A percentile compares a stretch with the other conserved stretches of the same genome.
These are phyloP conservation scores for Lotmaria passim DNA, from an alignment of 208 protist species.

Conservation along the genomic window DNA sequence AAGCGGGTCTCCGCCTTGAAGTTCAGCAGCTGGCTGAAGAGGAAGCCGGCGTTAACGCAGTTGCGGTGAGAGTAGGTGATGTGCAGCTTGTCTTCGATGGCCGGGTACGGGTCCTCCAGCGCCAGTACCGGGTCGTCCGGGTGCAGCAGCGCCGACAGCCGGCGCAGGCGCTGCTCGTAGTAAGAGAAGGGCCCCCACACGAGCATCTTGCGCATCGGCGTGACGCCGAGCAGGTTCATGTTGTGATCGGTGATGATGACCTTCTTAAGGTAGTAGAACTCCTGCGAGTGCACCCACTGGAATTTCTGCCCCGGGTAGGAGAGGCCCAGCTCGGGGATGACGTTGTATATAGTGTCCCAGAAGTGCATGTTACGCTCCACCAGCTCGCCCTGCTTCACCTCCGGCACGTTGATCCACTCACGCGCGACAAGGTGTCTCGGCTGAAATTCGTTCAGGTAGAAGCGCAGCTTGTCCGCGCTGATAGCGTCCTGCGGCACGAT, in stretches of 20 bases:
- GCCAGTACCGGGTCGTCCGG: constrained; percentile 90
- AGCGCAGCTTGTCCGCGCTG: constrained; percentile 90
- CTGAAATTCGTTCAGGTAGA: constrained; percentile 93
- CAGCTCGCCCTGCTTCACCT: constrained; percentile 82
- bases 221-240: constrained; percentile 91
- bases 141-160: constrained; percentile 87
- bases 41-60: constrained; percentile 90
- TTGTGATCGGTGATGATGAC: constrained; percentile 93
- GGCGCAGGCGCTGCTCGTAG: constrained; percentile 91
- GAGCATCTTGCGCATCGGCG: constrained; percentile 90
- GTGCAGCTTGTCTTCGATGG: constrained; percentile 88
- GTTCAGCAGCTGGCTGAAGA: constrained; percentile 81
- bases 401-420: constrained; percentile 90
- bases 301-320: constrained; percentile 92
- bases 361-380: constrained; percentile 94
- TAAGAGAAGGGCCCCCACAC: constrained; percentile 92
- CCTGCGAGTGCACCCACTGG: constrained; percentile 92
- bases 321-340: constrained; percentile 91
- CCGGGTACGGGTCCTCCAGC: constrained; percentile 82
- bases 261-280: constrained; percentile 94
- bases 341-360: constrained; percentile 93
- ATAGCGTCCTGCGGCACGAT: constrained; percentile 83
- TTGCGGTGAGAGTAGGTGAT: constrained; percentile 89
- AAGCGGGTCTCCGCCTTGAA: constrained; percentile 90
- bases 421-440: constrained; percentile 83